Evolutionary conservation across 805 yeast species (phyloP), one percentile per base, ranked within the genome.

Genomic region (Lipomyces oligophaga): DNA sequence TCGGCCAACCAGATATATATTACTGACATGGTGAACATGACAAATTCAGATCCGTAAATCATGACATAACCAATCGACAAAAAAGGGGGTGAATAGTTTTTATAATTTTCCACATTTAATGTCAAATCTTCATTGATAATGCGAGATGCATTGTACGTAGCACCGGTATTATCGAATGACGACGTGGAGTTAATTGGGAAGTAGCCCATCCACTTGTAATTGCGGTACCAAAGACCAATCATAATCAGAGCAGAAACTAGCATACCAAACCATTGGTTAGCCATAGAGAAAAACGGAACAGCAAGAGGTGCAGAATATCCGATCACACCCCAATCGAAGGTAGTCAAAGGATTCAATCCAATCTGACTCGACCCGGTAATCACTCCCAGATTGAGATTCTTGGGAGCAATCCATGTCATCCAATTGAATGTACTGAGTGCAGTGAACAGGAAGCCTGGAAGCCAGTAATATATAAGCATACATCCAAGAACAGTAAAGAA

Each of bases 341-440:
- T 31, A n/a, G 84, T 77, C 34, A 80, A 61, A 8, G 88, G 88
- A 55, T 80, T 63, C 61, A 79, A 60, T 13, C 85, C 87, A 46
- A 81, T 65, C n/a, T 88, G 88, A 8, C 76, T 65, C 5, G 77
- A 69, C 41, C 90, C 90, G 55, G 82, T 81, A 16, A 83, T 67
- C 60, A 79, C 83, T 57, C 79, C 80, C 20, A 81, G 72, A 13
- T 72, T 71, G 40, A 75, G 75, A 60, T 78, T 78, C 36, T 76
- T 63, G 15, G 75, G 76, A 18, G 70, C 71, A 41, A 79, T 79
- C 86, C 88, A 81, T 19, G 81, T 71, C 32, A 79, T 75, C 72
- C 82, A 79, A 24, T 65, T 58, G 60, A 83, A 79, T 54, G 71
- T 69, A 2, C 83, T 74, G 47, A 83, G 66, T 13, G 78, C 83